phyloP scores from a whole-genome alignment of 2,329 filamentous ascomycete species.

The Atkinsonella hypoxylon region DNA sequence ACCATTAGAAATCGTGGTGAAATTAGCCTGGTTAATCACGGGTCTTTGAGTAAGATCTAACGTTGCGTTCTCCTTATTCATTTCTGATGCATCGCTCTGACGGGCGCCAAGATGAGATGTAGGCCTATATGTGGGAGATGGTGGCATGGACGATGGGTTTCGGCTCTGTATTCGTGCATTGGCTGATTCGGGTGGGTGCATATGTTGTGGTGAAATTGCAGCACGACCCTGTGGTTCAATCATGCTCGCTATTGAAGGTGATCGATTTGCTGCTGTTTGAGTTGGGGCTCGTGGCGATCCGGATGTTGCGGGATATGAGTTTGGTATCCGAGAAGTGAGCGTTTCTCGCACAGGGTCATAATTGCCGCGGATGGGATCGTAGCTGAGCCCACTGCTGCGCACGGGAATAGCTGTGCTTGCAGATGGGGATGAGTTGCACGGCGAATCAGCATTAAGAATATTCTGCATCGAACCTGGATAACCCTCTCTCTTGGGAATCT shows the following conservation, averaged over 20 bases:
- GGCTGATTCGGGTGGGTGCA: slow-evolving; percentile 15
- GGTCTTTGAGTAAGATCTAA: slow-evolving; percentile 15
- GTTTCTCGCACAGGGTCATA: slow-evolving; percentile 54
- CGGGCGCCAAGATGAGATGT: slow-evolving; percentile 23
- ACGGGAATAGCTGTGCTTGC: slow-evolving; percentile 30
- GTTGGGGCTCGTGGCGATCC: slow-evolving; percentile 36
- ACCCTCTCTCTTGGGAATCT: slow-evolving; percentile 39
- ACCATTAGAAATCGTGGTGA: slow-evolving; percentile 28
- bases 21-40: slow-evolving; percentile 26
- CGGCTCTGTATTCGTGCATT: slow-evolving; percentile 21
- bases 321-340: slow-evolving; percentile 39
- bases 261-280: slow-evolving; percentile 30
- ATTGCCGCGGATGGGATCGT: slow-evolving; percentile 78
- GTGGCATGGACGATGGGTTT: slow-evolving; percentile 27
- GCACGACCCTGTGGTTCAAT: slow-evolving; percentile 46
- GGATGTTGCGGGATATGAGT: slow-evolving; percentile 32
- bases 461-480: slow-evolving; percentile 41
- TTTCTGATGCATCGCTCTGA: slow-evolving; percentile 19
- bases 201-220: slow-evolving; percentile 17
- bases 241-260: slow-evolving; percentile 82
- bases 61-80: slow-evolving; percentile 24
- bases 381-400: slow-evolving; percentile 67
- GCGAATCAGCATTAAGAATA: slow-evolving; percentile 40
- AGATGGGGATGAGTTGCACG: slow-evolving; percentile 30
- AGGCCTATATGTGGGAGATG: slow-evolving; percentile 28